Evolutionary conservation across 495 filamentous ascomycete genomes (phyloP).

Genomic region (Hyaloscypha bicolor): DNA sequence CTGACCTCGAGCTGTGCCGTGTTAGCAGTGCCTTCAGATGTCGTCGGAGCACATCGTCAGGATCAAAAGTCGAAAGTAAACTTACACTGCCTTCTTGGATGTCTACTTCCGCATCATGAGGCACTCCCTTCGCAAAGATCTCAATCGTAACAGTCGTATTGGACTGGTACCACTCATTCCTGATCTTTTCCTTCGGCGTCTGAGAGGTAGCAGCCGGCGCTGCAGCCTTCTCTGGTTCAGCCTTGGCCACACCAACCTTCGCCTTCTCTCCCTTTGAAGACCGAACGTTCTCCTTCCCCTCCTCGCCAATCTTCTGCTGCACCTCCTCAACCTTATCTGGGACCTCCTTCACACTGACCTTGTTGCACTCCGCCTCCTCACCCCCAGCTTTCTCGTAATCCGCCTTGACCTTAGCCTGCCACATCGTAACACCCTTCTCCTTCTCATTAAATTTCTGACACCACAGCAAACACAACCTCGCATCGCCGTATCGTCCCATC

Average conservation of each 20-base stretch:
- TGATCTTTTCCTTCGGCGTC: slow-evolving; percentile 63
- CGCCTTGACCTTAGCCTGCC: slow-evolving; percentile 58
- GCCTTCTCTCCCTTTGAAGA: slow-evolving; percentile 11
- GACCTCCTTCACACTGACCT: slow-evolving; percentile 62
- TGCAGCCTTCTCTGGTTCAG: background rate
- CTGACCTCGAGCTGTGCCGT: slow-evolving; percentile 57
- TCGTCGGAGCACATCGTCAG: background rate
- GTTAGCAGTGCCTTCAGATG: slow-evolving; percentile 26
- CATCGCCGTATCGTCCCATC: slow-evolving; percentile 74
- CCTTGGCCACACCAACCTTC: background rate
- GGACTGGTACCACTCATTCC: slow-evolving; percentile 83
- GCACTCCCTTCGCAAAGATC: slow-evolving; percentile 71
- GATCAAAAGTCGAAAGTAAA: background rate
- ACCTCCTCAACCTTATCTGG: slow-evolving; percentile 48
- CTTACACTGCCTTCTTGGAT: slow-evolving; percentile 29
- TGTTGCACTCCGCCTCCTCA: slow-evolving; percentile 58
- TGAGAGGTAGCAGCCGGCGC: slow-evolving; percentile 25
- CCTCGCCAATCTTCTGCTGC: slow-evolving; percentile 9
- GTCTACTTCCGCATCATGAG: slow-evolving; percentile 31
- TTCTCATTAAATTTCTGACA: slow-evolving; percentile 60
- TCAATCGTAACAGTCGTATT: slow-evolving; percentile 64
- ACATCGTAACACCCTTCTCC: slow-evolving; percentile 64
- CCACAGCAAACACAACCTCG: slow-evolving; percentile 69
- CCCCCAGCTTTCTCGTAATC: slow-evolving; percentile 53
- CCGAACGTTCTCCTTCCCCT: slow-evolving; percentile 41